These are phyloP conservation scores for Mycena vitilis DNA, from an alignment of 768 basidiomycete species.

Conservation along the genomic window DNA sequence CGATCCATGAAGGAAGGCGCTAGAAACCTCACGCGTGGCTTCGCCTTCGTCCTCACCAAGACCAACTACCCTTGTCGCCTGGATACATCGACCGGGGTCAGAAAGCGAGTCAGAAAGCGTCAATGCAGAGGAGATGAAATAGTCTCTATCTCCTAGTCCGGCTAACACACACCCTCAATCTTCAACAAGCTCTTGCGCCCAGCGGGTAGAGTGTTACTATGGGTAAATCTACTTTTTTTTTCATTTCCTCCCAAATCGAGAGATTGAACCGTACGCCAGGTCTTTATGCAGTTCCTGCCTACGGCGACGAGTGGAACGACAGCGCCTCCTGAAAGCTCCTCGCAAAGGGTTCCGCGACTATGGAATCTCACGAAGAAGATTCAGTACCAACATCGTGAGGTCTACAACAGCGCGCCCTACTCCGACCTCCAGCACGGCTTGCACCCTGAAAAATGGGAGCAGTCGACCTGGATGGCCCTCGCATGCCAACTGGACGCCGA, in stretches of 20 bases:
- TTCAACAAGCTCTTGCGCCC: too few species aligned
- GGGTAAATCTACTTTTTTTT: background rate
- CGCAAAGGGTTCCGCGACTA: background rate
- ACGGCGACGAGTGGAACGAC: constrained; percentile 19
- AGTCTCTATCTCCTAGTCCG: too few species aligned
- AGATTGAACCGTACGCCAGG: background rate
- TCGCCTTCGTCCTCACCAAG: too few species aligned
- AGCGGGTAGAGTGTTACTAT: background rate
- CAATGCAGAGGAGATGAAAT: too few species aligned
- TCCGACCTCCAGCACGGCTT: constrained; percentile 9
- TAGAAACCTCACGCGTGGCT: too few species aligned
- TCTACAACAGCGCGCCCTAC: constrained; percentile 14
- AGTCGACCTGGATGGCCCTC: constrained; percentile 9
- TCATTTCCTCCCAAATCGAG: background rate
- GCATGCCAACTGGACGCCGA: constrained; percentile 9
- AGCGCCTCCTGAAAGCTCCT: constrained; percentile 14
- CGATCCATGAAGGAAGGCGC: too few species aligned
- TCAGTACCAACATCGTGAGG: constrained; percentile 7
- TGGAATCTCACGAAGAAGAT: constrained; percentile 11
- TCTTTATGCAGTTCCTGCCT: constrained; percentile 16
- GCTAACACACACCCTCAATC: too few species aligned
- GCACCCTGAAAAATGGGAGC: constrained; percentile 16
- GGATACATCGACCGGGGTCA: too few species aligned
- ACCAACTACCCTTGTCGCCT: too few species aligned
- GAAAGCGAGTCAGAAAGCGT: too few species aligned